Percentiles rank a stretch among this genome's conserved stretches.
These are phyloP conservation scores for Hydrangea macrophylla DNA, from an alignment of 148 eudicot species.

Conservation along the genomic window DNA sequence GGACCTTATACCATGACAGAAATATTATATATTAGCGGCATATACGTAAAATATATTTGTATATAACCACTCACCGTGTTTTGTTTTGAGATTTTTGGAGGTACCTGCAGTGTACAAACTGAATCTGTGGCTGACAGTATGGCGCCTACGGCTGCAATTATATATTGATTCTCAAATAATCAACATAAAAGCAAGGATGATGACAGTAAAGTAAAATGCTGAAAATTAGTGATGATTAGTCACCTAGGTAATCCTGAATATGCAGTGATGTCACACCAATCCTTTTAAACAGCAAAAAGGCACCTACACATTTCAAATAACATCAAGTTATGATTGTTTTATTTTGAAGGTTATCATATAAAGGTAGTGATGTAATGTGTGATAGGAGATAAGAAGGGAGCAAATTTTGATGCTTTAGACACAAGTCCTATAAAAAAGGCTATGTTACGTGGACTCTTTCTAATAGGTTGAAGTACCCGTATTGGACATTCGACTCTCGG, in stretches of 20 bases:
- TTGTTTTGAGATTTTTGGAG: no score
- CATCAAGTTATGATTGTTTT: neutral
- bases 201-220: neutral
- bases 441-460: no score
- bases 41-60: neutral
- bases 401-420: no score
- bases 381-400: neutral
- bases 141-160: conserved; percentile 77
- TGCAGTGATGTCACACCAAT: conserved; percentile 44
- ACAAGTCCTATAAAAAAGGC: no score
- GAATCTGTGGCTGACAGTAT: conserved; percentile 92
- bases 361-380: no score
- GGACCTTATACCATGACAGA: conserved; percentile 52
- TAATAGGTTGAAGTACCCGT: no score
- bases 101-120: conserved; percentile 93
- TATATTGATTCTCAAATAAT: neutral
- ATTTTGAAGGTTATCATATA: neutral
- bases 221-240: neutral
- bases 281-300: conserved; percentile 31
- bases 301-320: conserved; percentile 37
- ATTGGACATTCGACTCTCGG: no score
- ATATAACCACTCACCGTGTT: no score
- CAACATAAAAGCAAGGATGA: neutral
- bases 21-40: conserved; percentile 7
- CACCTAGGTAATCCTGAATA: conserved; percentile 55